phyloP scores from a whole-genome alignment of 495 filamentous ascomycete species.

The Hamigera avellanea region DNA sequence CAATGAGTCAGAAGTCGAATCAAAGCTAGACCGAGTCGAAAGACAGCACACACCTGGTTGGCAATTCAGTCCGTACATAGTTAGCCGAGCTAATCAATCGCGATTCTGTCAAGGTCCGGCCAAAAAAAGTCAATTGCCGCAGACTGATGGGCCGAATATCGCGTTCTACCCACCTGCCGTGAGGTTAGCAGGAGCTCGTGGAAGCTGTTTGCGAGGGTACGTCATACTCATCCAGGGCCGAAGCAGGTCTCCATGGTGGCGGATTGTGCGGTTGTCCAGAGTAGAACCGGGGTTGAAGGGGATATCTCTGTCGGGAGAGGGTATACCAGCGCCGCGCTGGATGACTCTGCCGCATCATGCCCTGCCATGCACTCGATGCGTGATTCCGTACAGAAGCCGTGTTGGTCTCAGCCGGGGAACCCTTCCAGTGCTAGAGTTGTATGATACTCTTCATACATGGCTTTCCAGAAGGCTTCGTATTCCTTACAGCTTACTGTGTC shows the following conservation, averaged over 20 bases:
- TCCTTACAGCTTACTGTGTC: too few relatives aligned
- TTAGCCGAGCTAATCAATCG: slow-evolving; percentile 90
- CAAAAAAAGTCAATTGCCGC: slow-evolving; percentile 89
- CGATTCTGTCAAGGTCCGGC: slow-evolving; percentile 77
- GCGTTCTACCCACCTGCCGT: slow-evolving; percentile 68
- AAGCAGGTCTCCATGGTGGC: slow-evolving; percentile 68
- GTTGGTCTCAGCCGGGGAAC: not conserved
- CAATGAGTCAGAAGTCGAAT: not conserved
- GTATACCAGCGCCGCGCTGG: slow-evolving; percentile 20
- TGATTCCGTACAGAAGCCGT: too few relatives aligned
- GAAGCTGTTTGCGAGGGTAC: slow-evolving; percentile 9
- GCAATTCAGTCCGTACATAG: slow-evolving; percentile 91
- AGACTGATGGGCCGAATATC: slow-evolving; percentile 80
- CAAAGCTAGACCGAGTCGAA: not conserved
- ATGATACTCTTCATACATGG: not conserved
- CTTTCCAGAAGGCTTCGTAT: not conserved
- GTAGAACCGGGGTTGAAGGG: slow-evolving; percentile 13
- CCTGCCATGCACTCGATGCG: slow-evolving; percentile 14
- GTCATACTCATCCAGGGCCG: slow-evolving; percentile 74
- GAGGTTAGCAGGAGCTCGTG: slow-evolving; percentile 3
- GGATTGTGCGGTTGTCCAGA: slow-evolving; percentile 20
- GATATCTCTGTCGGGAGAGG: slow-evolving; percentile 10
- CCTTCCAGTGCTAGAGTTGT: not conserved
- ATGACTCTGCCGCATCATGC: slow-evolving; percentile 26
- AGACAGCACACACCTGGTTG: slow-evolving; percentile 49